Evolutionary conservation across 495 filamentous ascomycete genomes (phyloP), one percentile per base, ranked within the genome.

Genomic region (Aspergillus asperescens): DNA sequence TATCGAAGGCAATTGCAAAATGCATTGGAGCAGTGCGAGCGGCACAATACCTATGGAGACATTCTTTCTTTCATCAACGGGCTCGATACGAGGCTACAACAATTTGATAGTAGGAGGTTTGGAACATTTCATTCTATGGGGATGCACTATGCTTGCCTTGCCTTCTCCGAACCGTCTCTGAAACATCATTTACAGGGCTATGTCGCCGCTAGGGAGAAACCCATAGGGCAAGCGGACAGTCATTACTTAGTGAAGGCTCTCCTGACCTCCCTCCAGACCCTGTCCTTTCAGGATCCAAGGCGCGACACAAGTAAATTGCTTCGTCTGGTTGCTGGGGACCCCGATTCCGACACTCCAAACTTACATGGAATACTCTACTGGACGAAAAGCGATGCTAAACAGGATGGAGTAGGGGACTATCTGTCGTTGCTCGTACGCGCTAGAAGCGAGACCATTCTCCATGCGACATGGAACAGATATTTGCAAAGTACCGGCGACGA

Each of bases 111-210:
- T 24, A 0, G 22, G 66, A 13, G 10, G 5, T 38, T 20, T 4
- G n/a, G 24, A 3, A 7, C 44, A 3, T 7, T 66, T 6, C 55
- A 42, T 51, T 25, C 51, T 32, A 34, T 65, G 13, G 63, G 61
- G 0, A 62, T 73, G 28, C 56, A 58, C 23, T 65, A 69, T 55
- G 64, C 72, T n/a, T 60, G 55, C 9, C 56, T 66, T 7, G 44
- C 57, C 29, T 56, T 71, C 16, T 69, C 60, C 13, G 42, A 55
- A 9, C 39, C 63, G 5, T 61, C 62, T 31, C 48, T 75, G 0
- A 48, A 56, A 9, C 54, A 55, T 6, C 62, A 69, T 41, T 24
- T 75, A 38, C 12, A 56, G 9, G 35, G 35, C 18, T 62, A 59
- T 29, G 42, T 50, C 10, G 4, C 3, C 5, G 18, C 51, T 48